Evolutionary conservation across 345 rosid genomes (phyloP), one percentile per base, ranked within the genome.

Genomic region (Syzygium grande): DNA sequence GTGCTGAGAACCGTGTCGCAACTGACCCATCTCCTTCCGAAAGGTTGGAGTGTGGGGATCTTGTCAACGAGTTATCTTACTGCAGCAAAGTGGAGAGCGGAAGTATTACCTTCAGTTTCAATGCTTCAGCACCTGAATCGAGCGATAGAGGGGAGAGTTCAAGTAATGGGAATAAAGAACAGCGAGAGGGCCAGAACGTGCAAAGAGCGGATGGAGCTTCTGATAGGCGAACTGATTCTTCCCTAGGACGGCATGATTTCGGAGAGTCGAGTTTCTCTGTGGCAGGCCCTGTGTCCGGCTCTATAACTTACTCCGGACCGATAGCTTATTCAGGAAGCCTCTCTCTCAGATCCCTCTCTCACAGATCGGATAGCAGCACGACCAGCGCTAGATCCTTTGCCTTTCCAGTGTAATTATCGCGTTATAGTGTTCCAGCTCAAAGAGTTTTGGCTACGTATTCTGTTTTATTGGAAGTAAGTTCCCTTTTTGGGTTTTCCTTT

Each of bases 351-450:
- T 98, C 99, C 87, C 91, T 96, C 85, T 98, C 99, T 21, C 93
- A 90, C 87, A 90, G 99, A 90, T 98, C 99, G 0, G 98, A 98
- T 86, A 95, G 99, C 94, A 98, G 99, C 92, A 92, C 98, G 53
- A 94, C 99, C 1, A 98, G 99, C 91, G 92, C 96, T 86, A 94
- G 98, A 86, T 98, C 99, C 56, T 98, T 98, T 43, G 98, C 99
- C 86, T 98, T 98, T 90, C 99, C 99, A 0, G 80, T 93, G 99
- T 98, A 93, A 89, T n/a, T 49, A 73, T 23, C 21, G 19, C 5
- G 17, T 13, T 53, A 16, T 61, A 0, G 30, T 30, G 9, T 51
- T 52, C 17, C 52, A 38, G 4, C 27, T 38, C 12, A 2, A 52
- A 86, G 58, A 49, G 15, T 51, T 51, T 68, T 23, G 38, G 17